phyloP scores from a whole-genome alignment of 1,284 basidiomycete genomes.

The Pseudomicrostroma phylloplanum region DNA sequence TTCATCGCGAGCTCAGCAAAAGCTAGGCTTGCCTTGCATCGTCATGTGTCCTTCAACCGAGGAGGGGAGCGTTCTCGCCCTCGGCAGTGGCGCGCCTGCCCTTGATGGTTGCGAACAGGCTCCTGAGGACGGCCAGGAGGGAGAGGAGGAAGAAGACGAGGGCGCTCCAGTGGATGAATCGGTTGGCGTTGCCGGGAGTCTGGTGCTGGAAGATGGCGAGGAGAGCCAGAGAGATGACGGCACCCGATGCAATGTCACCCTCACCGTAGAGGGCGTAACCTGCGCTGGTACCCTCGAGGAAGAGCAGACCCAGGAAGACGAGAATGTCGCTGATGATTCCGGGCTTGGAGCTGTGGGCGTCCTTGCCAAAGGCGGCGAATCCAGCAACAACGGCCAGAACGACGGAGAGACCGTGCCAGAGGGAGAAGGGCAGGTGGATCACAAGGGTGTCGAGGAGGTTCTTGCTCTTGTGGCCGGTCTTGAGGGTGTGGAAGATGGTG shows the following conservation, averaged over 20 bases:
- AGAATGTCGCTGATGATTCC: slow-evolving; percentile 88
- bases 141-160: slow-evolving; percentile 79
- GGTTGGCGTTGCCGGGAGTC: slow-evolving; percentile 25
- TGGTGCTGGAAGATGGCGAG: slow-evolving; percentile 54
- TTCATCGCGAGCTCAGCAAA: too few species aligned
- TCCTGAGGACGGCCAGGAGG: slow-evolving; percentile 74
- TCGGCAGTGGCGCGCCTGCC: slow-evolving; percentile 58
- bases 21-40: too few species aligned
- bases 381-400: slow-evolving; percentile 79
- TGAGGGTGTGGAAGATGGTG: slow-evolving; percentile 87
- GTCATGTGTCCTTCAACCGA: slow-evolving; percentile 14
- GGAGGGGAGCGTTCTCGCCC: slow-evolving; percentile 75
- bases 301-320: slow-evolving; percentile 84
- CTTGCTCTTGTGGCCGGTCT: slow-evolving; percentile 69
- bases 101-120: slow-evolving; percentile 57
- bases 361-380: slow-evolving; percentile 83
- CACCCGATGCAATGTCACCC: slow-evolving; percentile 80
- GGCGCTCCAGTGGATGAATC: slow-evolving; percentile 78
- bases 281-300: slow-evolving; percentile 84
- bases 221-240: slow-evolving; percentile 76
- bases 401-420: slow-evolving; percentile 87
- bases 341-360: slow-evolving; percentile 62
- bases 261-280: slow-evolving; percentile 77
- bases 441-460: slow-evolving; percentile 56
- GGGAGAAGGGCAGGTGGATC: slow-evolving; percentile 53